A percentile compares a stretch with the other conserved stretches of the same genome.
Conservation (phyloP, 768 basidiomycete genomes). For the Calocera cornea region DNA sequence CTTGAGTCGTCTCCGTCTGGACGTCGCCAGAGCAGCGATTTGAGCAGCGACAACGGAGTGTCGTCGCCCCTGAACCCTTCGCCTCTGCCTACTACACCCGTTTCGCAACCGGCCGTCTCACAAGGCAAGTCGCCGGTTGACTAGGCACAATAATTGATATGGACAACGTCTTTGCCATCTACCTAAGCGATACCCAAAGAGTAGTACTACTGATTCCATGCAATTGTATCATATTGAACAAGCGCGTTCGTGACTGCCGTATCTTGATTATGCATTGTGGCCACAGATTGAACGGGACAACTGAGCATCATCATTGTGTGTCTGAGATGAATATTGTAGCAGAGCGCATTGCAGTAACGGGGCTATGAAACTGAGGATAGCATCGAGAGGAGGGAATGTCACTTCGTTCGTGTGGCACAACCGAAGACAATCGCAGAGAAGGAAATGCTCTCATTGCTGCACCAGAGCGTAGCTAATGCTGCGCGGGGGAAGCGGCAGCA, state of each 20-base stretch:
- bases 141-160: background rate
- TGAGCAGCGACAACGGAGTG: background rate
- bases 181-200: constrained; percentile 3
- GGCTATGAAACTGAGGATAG: too few relatives aligned
- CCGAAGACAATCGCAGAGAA: too few relatives aligned
- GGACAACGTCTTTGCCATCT: background rate
- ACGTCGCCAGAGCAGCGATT: background rate
- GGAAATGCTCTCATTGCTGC: too few relatives aligned
- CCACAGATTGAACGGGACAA: too few relatives aligned
- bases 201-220: constrained; percentile 6
- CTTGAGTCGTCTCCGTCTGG: background rate
- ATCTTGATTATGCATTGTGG: too few relatives aligned
- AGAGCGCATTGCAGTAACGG: too few relatives aligned
- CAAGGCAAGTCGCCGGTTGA: background rate
- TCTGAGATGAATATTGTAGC: too few relatives aligned
- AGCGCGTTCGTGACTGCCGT: background rate
- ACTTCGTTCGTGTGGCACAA: too few relatives aligned
- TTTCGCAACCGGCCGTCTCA: background rate
- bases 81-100: background rate
- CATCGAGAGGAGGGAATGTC: too few relatives aligned
- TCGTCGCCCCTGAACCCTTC: background rate
- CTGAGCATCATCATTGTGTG: background rate
- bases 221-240: constrained; percentile 5
- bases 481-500: too few relatives aligned
- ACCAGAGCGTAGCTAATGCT: too few relatives aligned